Percentiles rank a stretch among this genome's conserved stretches.
These are phyloP conservation scores for Cyberlindnera amylophila DNA, from an alignment of 805 yeast species.

Conservation along the genomic window DNA sequence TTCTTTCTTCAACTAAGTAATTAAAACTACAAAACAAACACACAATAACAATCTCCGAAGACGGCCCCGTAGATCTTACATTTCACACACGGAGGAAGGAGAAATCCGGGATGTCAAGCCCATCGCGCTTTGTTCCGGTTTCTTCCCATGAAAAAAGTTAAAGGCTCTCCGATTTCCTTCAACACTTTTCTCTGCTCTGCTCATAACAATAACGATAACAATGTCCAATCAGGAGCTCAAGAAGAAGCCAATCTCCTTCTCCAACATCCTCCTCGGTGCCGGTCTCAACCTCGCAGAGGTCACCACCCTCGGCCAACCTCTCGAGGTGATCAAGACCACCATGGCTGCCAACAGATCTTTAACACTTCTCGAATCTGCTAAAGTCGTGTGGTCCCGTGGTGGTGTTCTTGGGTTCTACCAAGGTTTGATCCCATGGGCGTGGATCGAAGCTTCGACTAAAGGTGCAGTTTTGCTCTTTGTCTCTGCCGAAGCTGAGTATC, in stretches of 20 bases:
- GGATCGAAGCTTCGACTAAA: conserved; percentile 99
- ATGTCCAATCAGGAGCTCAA: conserved; percentile 33
- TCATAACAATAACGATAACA: neutral
- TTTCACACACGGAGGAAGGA: no score
- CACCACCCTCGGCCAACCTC: conserved; percentile 93
- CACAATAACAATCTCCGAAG: no score
- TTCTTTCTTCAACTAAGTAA: no score
- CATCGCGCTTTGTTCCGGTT: neutral
- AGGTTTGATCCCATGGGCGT: conserved; percentile 98
- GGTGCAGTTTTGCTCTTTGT: conserved; percentile 95
- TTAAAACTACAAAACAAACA: no score
- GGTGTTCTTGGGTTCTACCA: conserved; percentile 92
- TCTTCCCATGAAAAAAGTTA: neutral
- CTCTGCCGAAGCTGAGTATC: conserved; percentile 87
- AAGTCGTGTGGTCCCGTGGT: conserved; percentile 87
- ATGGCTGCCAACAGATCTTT: conserved; percentile 95
- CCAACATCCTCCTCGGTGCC: conserved; percentile 91
- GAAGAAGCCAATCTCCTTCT: conserved; percentile 83
- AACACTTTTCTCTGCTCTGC: neutral
- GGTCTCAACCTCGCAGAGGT: conserved; percentile 90
- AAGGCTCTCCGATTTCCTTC: neutral
- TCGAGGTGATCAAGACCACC: conserved; percentile 93
- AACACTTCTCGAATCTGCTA: conserved; percentile 60
- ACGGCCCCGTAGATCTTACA: no score
- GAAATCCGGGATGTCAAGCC: no score